Evolutionary conservation across 1,139 yeast species (phyloP), one percentile per base, ranked within the genome.

Genomic region (Yamadazyma taylorii): DNA sequence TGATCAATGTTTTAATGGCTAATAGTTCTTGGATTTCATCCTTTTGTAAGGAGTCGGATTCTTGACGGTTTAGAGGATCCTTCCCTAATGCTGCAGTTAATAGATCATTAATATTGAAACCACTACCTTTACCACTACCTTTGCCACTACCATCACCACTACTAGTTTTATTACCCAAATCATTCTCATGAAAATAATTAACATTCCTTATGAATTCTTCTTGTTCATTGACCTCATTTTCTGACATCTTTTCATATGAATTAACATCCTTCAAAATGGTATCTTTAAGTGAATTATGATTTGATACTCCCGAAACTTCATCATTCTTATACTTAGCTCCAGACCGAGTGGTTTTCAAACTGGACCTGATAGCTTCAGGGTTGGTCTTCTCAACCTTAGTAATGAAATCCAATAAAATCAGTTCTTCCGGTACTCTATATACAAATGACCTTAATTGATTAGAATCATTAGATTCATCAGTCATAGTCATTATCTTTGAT

Each of bases 381-480:
- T 68, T 60, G 36, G 66, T 72, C 30, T 16, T 4, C 10, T 27
- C 30, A 1, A 63, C 61, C 29, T 63, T 69, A 33, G 78, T 78
- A 25, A 86, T 58, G 54, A 92, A 92, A 56, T 90, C 96, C 23
- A 89, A 61, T 33, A 85, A 62, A 4, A 92, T 71, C 51, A 88
- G 84, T 33, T 73, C 72, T 48, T 88, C 96, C 0, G 89, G 86
- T 2, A 89, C 52, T 40, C 85, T 65, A 56, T 81, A 84, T 1
- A 85, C 69, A 36, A 78, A 69, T 24, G 78, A 72, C 24, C 44
- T 49, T 5, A 50, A 32, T n/a, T 47, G 48, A 15, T 46, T 40
- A 15, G 52, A 54, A 30, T 74, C 69, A 17, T 43, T 48, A 26
- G 47, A 51, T n/a, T 51, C 48, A 27, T 49, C 48, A 2, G 67